Conservation (phyloP, 805 yeast species). For the Groenewaldozyma tartarivorans region DNA sequence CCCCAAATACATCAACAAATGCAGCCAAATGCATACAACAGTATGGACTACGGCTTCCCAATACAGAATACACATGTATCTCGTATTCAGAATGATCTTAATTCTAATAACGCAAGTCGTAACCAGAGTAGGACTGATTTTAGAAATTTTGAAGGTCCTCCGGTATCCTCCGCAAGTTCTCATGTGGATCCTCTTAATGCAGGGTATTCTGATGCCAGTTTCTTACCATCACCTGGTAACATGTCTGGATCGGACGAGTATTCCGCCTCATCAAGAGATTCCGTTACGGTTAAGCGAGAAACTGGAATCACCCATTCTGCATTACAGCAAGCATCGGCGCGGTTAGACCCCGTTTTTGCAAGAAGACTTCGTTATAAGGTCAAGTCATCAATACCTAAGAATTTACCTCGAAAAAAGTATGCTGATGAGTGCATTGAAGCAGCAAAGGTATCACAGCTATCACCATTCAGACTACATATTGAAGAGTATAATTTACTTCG, state of each 20-base stretch:
- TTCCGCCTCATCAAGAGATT: neutral
- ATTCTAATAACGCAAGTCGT: too few relatives aligned
- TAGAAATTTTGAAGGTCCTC: neutral
- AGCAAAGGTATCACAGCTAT: constrained; percentile 31
- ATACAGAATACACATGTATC: too few relatives aligned
- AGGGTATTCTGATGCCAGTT: neutral
- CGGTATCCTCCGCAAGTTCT: neutral
- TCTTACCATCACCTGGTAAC: neutral
- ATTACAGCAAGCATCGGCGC: neutral
- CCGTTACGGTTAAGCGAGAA: neutral
- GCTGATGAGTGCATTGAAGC: constrained; percentile 33
- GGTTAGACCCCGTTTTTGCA: constrained; percentile 6
- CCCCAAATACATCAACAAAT: too few relatives aligned
- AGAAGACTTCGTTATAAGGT: constrained; percentile 25
- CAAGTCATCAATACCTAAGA: constrained; percentile 31
- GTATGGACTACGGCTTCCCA: too few relatives aligned
- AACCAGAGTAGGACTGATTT: neutral
- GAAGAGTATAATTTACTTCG: constrained; percentile 30
- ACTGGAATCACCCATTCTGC: neutral
- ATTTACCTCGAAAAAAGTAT: constrained; percentile 25
- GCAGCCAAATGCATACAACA: too few relatives aligned
- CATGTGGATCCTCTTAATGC: constrained; percentile 2
- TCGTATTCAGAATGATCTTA: too few relatives aligned
- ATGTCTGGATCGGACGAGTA: neutral
- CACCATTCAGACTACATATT: constrained; percentile 29